Base-by-base conservation (phyloP, 139 green algal genomes). In the Raphidocelis subcapitata region DNA sequence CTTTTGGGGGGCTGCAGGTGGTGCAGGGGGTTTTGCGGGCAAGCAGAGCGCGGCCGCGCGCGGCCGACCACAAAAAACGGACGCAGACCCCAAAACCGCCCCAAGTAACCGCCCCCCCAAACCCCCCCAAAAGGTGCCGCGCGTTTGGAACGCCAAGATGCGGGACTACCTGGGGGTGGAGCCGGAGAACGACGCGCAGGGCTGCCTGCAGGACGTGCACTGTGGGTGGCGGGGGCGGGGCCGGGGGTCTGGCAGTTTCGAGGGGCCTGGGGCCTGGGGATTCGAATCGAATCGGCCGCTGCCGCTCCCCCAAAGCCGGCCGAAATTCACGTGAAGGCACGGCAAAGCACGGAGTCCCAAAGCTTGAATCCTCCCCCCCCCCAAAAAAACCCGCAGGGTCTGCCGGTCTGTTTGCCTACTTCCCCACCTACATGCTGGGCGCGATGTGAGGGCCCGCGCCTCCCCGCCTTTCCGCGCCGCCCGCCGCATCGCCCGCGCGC, bases 351-450 rank as follows among this genome's bases (percentile, higher is more conserved):
- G 18, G 49, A n/a, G 18, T 57, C 49, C 49, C 18, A 20, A 20
- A n/a, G 55, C 55, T 32, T 21, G 26, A 32, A 62, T 21, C 12
- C 24, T 62, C 14, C 26, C 26, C 55, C 28, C 55, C 3, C 16
- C 20, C 26, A 32, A 62, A n/a, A n/a, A n/a, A n/a, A n/a, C n/a
- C n/a, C n/a, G n/a, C n/a, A n/a, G n/a, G n/a, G n/a, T n/a, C n/a
- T n/a, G n/a, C n/a, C n/a, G n/a, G n/a, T n/a, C n/a, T n/a, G n/a
- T 87, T 93, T 75, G 88, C 91, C 3, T 97, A 97, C 83, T 97
- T 98, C 81, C 89, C 89, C 35, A 94, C 89, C 32, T 97, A 98
- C 80, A 79, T 66, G 1, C 75, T 97, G 24, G 93, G 94, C 1
- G 90, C 91, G 37, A 93, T 95, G 86, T n/a, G n/a, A n/a, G n/a